Evolutionary conservation across 306 rosid species (phyloP), one percentile per base, ranked within the genome.

Genomic region (Lotus japonicus): DNA sequence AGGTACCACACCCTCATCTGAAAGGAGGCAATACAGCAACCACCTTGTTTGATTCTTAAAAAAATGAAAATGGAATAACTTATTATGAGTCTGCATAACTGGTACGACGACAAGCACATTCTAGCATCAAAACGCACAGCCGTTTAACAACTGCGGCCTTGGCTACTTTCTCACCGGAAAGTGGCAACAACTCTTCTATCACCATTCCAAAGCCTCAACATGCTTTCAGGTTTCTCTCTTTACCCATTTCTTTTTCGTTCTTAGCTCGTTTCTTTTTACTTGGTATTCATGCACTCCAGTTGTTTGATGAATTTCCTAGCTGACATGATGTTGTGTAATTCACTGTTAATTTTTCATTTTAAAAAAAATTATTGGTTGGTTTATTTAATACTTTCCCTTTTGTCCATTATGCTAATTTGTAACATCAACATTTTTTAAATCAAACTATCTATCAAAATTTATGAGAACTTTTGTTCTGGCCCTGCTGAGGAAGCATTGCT

Each of bases 221-320:
- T 78, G 78, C 46, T 72, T 78, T 11, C 82, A 78, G 82, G 78
- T 78, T 57, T 53, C 66, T 49, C 57, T 12, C 15, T 57, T 49
- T 12, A 28, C 61, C 59, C 44, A 9, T 61, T 58, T 21, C 63
- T 26, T 15, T 18, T 51, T 19, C 6, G 5, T 9, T 59, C 15
- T 28, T 8, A 2, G 2, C 21, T 57, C 39, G 11, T 4, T 6
- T 2, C 19, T 58, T 18, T 17, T 43, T 28, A 44, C 13, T 33
- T n/a, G 7, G 28, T 21, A n/a, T 7, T 18, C 28, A 50, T 74
- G 73, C 68, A 49, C 2, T 14, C 18, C 36, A 36, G 2, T 0
- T 58, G 62, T 38, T 75, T 60, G 61, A 41, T 66, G 12, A 42
- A 57, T 48, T 50, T 48, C 51, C 13, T 60, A 6, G 23, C 67